phyloP scores from a whole-genome alignment of 2,329 filamentous ascomycete genomes.

The Cladobotryum mycophilum region DNA sequence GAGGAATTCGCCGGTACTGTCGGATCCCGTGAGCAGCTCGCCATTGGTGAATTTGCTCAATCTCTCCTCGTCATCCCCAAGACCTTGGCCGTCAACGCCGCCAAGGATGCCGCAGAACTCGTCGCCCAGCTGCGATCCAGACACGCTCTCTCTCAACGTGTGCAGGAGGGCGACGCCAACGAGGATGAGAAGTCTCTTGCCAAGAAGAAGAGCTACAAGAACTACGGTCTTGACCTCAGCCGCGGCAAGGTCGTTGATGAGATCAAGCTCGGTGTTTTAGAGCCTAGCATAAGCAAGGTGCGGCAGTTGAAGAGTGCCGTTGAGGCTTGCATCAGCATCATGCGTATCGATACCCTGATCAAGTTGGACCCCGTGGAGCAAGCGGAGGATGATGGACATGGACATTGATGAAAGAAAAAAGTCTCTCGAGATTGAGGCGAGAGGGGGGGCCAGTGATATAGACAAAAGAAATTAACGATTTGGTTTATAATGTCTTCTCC shows the following conservation, averaged over 20 bases:
- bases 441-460: slow-evolving; percentile 1
- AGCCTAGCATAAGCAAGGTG: slow-evolving; percentile 97
- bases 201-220: slow-evolving; percentile 96
- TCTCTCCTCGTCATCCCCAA: slow-evolving; percentile 92
- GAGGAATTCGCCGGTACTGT: slow-evolving; percentile 98
- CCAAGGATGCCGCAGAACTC: slow-evolving; percentile 91
- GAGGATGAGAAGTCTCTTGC: slow-evolving; percentile 86
- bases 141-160: slow-evolving; percentile 89
- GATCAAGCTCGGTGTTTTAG: slow-evolving; percentile 89
- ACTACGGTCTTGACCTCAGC: slow-evolving; percentile 88
- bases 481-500: slow-evolving; percentile 1
- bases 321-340: slow-evolving; percentile 97
- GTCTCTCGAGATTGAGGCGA: neutral
- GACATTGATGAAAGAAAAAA: slow-evolving; percentile 53
- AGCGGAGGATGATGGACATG: slow-evolving; percentile 73
- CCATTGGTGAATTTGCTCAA: slow-evolving; percentile 95
- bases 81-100: slow-evolving; percentile 93
- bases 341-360: slow-evolving; percentile 98
- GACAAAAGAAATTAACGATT: slow-evolving; percentile 15
- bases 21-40: slow-evolving; percentile 92
- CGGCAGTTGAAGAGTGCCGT: slow-evolving; percentile 97
- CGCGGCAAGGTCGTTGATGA: slow-evolving; percentile 89
- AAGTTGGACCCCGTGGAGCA: slow-evolving; percentile 84
- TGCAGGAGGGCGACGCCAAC: slow-evolving; percentile 73
- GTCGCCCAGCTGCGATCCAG: slow-evolving; percentile 91